These are phyloP conservation scores for Tirmania nivea DNA, from an alignment of 495 filamentous ascomycete species.

Conservation along the genomic window DNA sequence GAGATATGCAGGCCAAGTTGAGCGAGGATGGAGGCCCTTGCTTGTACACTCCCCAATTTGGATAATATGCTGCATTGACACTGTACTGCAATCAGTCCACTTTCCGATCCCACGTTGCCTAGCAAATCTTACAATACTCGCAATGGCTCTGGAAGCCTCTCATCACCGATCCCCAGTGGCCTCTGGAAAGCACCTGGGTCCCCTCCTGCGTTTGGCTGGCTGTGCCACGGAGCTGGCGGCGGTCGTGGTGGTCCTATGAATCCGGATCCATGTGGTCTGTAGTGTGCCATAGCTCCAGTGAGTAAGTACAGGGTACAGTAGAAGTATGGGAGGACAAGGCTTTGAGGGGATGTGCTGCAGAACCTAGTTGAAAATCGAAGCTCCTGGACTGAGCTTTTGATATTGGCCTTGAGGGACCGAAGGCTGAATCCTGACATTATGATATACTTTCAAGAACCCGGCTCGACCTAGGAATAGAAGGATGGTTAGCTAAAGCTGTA, in stretches of 20 bases:
- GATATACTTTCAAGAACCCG: not conserved
- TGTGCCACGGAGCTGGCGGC: not conserved
- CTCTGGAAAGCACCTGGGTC: not conserved
- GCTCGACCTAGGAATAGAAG: no score
- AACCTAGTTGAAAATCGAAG: not conserved
- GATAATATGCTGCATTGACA: slow-evolving; percentile 71
- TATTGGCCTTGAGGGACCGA: not conserved
- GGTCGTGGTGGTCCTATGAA: not conserved
- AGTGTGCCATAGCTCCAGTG: not conserved
- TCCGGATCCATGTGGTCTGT: not conserved
- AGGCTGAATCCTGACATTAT: not conserved
- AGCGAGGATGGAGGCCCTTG: slow-evolving; percentile 58
- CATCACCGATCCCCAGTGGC: not conserved
- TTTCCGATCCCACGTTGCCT: not conserved
- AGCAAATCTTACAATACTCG: not conserved
- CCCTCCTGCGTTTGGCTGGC: not conserved
- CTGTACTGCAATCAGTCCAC: slow-evolving; percentile 1
- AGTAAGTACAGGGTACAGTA: not conserved
- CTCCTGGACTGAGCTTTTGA: not conserved
- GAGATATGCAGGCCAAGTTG: slow-evolving; percentile 44
- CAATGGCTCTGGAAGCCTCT: not conserved
- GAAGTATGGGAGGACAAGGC: not conserved
- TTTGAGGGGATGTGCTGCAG: not conserved
- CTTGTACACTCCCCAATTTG: slow-evolving; percentile 61
- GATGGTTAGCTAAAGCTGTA: no score